Conservation (phyloP, 140 eudicot genomes). For the Erigeron philadelphicus region DNA sequence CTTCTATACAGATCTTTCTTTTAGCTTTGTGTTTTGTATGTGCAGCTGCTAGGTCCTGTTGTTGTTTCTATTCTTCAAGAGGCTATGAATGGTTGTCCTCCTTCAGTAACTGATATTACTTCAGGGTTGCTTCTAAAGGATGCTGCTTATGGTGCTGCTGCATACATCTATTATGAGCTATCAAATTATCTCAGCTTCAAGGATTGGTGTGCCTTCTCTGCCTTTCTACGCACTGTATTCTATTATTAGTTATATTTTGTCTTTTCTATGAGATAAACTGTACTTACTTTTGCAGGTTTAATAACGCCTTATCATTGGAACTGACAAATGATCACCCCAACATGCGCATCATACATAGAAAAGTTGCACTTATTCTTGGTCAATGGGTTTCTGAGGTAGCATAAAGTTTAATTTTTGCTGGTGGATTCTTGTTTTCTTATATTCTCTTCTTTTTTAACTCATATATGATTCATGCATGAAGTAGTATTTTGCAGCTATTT, state of each 20-base stretch:
- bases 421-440: neutral
- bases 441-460: neutral
- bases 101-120: conserved; percentile 82
- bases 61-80: conserved; percentile 98
- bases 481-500: neutral
- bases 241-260: neutral
- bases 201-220: conserved; percentile 63
- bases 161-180: conserved; percentile 90
- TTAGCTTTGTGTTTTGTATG: conserved; percentile 12
- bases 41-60: conserved; percentile 88
- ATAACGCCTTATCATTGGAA: conserved; percentile 81
- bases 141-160: conserved; percentile 99
- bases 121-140: conserved; percentile 85
- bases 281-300: conserved; percentile 48
- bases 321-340: conserved; percentile 91
- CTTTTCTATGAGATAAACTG: neutral
- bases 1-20: neutral
- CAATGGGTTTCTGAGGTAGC: conserved; percentile 99
- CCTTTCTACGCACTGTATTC: conserved; percentile 19
- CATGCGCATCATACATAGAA: conserved; percentile 91
- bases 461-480: neutral
- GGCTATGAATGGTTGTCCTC: conserved; percentile 89
- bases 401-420: neutral
- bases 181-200: conserved; percentile 92
- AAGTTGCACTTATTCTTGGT: conserved; percentile 97